These are phyloP conservation scores for Marchantia polymorpha DNA, from an alignment of 225 moss, liverwort and hornwort species.

Conservation along the genomic window DNA sequence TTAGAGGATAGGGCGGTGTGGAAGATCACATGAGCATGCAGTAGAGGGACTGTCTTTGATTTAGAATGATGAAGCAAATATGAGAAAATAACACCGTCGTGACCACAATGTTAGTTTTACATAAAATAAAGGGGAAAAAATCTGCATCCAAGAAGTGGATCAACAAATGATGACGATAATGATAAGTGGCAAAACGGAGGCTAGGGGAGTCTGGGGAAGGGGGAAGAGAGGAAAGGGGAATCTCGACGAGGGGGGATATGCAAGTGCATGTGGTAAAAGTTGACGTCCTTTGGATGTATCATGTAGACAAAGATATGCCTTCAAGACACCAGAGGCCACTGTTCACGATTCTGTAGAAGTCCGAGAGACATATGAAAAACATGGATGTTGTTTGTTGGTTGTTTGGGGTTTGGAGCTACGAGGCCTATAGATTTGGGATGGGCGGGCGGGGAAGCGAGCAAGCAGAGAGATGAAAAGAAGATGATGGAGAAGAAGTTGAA, in stretches of 20 bases:
- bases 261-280: not conserved
- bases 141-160: too few species aligned
- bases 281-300: conserved; percentile 9
- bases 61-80: not conserved
- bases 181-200: not conserved
- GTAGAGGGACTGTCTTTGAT: not conserved
- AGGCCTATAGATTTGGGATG: conserved; percentile 3
- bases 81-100: too few species aligned
- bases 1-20: not conserved
- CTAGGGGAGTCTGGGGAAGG: too few species aligned
- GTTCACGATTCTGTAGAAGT: conserved; percentile 9
- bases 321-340: conserved; percentile 6
- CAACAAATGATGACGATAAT: not conserved
- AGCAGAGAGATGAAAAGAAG: too few species aligned
- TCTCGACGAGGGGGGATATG: not conserved
- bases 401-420: not conserved
- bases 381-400: conserved; percentile 6
- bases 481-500: not conserved
- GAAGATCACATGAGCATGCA: not conserved
- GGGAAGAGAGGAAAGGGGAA: not conserved
- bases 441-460: not conserved
- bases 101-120: too few species aligned
- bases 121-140: too few species aligned
- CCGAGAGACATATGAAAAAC: conserved; percentile 8
- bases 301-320: conserved; percentile 17